phyloP scores from a whole-genome alignment of 192 early-diverging fungal genomes.

The Pilobolus umbonatus region DNA sequence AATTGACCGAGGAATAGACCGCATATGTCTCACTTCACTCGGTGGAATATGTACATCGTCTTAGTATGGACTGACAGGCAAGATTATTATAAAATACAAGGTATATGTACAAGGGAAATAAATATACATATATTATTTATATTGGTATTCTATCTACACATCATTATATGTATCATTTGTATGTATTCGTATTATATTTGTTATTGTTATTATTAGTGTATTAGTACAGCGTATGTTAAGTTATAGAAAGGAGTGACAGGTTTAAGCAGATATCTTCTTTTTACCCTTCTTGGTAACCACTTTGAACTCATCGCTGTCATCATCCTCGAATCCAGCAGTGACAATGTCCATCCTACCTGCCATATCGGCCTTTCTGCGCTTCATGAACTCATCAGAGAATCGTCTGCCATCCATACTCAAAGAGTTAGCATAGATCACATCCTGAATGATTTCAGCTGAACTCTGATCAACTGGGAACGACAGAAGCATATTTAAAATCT shows the following conservation, averaged over 20 bases:
- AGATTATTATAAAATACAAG: no score
- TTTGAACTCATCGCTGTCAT: slow-evolving; percentile 22
- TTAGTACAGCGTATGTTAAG: no score
- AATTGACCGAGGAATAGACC: no score
- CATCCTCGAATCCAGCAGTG: slow-evolving; percentile 9
- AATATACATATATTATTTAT: no score
- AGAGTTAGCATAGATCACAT: slow-evolving; percentile 72
- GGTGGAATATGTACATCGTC: no score
- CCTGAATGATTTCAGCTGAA: slow-evolving; percentile 68
- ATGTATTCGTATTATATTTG: no score
- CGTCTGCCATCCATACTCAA: slow-evolving; percentile 65
- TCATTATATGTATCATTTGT: no score
- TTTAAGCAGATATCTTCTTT: slow-evolving; percentile 13
- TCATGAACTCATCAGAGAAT: slow-evolving; percentile 77
- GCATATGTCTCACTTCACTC: no score
- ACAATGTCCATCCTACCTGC: slow-evolving; percentile 32
- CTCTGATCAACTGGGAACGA: slow-evolving; percentile 65
- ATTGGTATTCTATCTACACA: no score
- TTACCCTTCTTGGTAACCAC: slow-evolving; percentile 19
- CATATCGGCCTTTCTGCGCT: slow-evolving; percentile 65
- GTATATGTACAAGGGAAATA: no score
- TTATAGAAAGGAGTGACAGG: background rate
- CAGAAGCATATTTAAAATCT: slow-evolving; percentile 74
- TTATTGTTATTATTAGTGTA: no score
- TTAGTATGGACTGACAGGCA: no score